These are phyloP conservation scores for Pleurotus djamor DNA, from an alignment of 768 basidiomycete genomes.

Conservation along the genomic window DNA sequence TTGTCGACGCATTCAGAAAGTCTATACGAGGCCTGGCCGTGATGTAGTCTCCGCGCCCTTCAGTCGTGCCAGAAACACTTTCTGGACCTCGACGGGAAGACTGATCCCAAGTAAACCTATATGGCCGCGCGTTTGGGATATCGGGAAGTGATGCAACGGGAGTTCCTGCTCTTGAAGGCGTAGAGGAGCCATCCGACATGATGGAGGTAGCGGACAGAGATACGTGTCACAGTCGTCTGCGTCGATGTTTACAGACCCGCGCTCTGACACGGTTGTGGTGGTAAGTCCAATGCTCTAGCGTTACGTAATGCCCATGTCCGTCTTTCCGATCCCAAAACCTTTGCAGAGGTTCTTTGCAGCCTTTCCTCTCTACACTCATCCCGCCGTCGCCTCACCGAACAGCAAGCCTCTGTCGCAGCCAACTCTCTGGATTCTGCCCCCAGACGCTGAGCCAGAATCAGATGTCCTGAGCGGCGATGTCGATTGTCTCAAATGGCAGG, in stretches of 20 bases:
- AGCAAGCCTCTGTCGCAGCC: conserved; percentile 21
- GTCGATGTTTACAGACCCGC: background rate
- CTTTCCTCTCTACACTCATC: conserved; percentile 60
- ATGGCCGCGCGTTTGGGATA: conserved; percentile 51
- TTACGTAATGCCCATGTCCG: conserved; percentile 2
- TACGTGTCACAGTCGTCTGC: background rate
- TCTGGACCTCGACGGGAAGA: conserved; percentile 60
- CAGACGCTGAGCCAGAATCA: conserved; percentile 19
- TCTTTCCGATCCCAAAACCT: conserved; percentile 29
- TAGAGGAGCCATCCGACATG: conserved; percentile 50
- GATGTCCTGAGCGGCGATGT: conserved; percentile 68
- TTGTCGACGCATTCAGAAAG: conserved; percentile 47
- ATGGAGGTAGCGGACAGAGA: background rate
- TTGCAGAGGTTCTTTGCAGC: conserved; percentile 50
- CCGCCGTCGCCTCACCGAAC: conserved; percentile 30
- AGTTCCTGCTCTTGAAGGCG: conserved; percentile 56
- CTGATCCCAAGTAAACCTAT: conserved; percentile 77
- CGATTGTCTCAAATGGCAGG: conserved; percentile 91
- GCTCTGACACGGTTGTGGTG: background rate
- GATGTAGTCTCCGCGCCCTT: conserved; percentile 62
- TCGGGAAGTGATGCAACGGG: conserved; percentile 43
- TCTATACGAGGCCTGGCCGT: conserved; percentile 48
- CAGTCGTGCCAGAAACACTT: conserved; percentile 72
- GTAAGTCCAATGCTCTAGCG: background rate
- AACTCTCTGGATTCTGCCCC: conserved; percentile 71